These are phyloP conservation scores for Colletotrichum echinochloae DNA, from an alignment of 2,329 filamentous ascomycete genomes.

Conservation along the genomic window DNA sequence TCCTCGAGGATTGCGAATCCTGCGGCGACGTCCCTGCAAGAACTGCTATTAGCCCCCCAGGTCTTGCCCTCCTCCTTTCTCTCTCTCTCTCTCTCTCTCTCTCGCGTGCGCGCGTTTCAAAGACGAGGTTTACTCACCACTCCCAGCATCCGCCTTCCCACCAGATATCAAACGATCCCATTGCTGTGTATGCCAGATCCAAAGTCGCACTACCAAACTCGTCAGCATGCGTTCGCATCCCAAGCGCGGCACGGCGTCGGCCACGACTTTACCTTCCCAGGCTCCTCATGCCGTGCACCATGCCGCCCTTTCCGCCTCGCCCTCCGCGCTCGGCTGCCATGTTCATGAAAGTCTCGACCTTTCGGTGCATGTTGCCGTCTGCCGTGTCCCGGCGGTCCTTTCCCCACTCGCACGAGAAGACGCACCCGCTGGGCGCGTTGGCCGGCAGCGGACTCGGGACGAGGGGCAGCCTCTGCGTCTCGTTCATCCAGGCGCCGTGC, in stretches of 20 bases:
- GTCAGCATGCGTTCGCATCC: background rate
- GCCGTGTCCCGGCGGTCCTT: constrained; percentile 77
- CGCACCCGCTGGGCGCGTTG: constrained; percentile 75
- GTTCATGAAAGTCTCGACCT: constrained; percentile 80
- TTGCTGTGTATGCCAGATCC: constrained; percentile 80
- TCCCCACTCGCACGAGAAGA: constrained; percentile 84
- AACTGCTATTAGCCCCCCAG: constrained; percentile 66
- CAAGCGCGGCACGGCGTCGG: background rate
- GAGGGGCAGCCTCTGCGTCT: constrained; percentile 72
- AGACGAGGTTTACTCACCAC: constrained; percentile 63
- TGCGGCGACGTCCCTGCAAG: constrained; percentile 76
- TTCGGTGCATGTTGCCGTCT: constrained; percentile 76
- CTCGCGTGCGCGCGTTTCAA: no score
- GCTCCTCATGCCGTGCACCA: constrained; percentile 82
- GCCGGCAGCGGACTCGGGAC: constrained; percentile 71
- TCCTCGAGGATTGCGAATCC: constrained; percentile 79
- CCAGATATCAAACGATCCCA: constrained; percentile 83
- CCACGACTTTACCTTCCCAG: constrained; percentile 63
- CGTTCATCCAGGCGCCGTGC: constrained; percentile 77
- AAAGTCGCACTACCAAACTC: constrained; percentile 71
- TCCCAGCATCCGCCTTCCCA: constrained; percentile 88
- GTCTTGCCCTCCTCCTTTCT: background rate
- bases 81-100: constrained; percentile 64
- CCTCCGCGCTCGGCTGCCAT: constrained; percentile 77
- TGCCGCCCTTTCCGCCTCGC: constrained; percentile 75